Evolutionary conservation across 345 rosid species (phyloP).

Genomic region (Pseudoturritis turrita): DNA sequence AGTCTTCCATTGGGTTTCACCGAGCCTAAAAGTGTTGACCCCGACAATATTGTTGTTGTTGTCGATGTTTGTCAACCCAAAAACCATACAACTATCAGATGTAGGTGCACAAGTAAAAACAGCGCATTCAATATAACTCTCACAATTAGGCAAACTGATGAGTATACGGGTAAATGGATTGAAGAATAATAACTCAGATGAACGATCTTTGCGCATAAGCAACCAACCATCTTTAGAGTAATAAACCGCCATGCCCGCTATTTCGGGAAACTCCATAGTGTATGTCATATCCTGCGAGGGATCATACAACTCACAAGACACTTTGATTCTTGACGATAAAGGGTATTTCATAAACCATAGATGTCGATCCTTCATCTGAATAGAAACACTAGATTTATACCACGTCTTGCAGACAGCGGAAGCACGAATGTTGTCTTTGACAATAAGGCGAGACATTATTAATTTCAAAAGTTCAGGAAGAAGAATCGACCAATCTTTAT

Average conservation of each 20-base stretch:
- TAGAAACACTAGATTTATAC: slow-evolving; percentile 40
- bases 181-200: slow-evolving; percentile 47
- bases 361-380: slow-evolving; percentile 42
- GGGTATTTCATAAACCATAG: slow-evolving; percentile 66
- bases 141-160: slow-evolving; percentile 45
- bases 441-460: slow-evolving; percentile 33
- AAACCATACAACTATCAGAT: slow-evolving; percentile 42
- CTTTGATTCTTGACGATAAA: slow-evolving; percentile 24
- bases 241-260: slow-evolving; percentile 46
- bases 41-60: slow-evolving; percentile 38
- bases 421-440: slow-evolving; percentile 45
- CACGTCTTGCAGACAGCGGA: slow-evolving; percentile 55
- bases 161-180: slow-evolving; percentile 46
- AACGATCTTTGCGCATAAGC: slow-evolving; percentile 38
- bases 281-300: slow-evolving; percentile 43
- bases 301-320: slow-evolving; percentile 44
- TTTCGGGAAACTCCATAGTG: slow-evolving; percentile 43
- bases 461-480: slow-evolving; percentile 35
- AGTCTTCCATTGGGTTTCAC: slow-evolving; percentile 39
- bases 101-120: slow-evolving; percentile 59
- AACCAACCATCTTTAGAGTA: slow-evolving; percentile 62
- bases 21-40: slow-evolving; percentile 48
- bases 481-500: not conserved
- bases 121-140: slow-evolving; percentile 28
- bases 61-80: slow-evolving; percentile 37